These are phyloP conservation scores for Cystofilobasidium bisporidii DNA, from an alignment of 768 basidiomycete genomes.

Conservation along the genomic window DNA sequence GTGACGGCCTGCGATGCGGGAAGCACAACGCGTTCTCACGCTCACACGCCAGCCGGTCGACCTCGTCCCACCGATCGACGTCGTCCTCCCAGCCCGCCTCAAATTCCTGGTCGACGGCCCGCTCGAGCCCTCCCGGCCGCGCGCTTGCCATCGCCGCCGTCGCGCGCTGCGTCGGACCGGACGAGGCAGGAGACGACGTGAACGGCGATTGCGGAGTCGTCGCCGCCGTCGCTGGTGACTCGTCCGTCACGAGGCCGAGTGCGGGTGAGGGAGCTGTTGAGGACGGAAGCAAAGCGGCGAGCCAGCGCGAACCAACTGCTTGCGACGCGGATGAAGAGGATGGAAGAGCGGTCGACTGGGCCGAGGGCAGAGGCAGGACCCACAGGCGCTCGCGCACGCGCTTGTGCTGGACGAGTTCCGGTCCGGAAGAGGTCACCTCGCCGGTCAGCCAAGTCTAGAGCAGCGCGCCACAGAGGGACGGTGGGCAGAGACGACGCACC, in stretches of 20 bases:
- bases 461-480: neutral
- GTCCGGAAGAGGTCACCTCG: neutral
- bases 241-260: neutral
- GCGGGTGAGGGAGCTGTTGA: constrained; percentile 20
- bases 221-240: constrained; percentile 25
- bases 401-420: constrained; percentile 50
- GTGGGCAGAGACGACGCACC: constrained; percentile 31
- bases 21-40: neutral
- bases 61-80: neutral
- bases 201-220: constrained; percentile 36
- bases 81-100: constrained; percentile 40
- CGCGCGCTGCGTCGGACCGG: neutral
- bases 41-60: neutral
- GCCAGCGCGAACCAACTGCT: neutral
- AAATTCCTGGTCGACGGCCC: constrained; percentile 42
- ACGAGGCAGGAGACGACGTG: constrained; percentile 40
- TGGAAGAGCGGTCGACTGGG: neutral
- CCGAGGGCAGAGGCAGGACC: constrained; percentile 44
- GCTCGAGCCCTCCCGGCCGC: constrained; percentile 14
- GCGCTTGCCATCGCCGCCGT: no score
- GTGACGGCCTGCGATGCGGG: no score
- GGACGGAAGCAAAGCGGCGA: neutral
- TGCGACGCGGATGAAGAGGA: neutral
- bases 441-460: neutral
- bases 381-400: constrained; percentile 80